phyloP scores from a whole-genome alignment of 1,284 basidiomycete species.

The Ustilago xerochloae region DNA sequence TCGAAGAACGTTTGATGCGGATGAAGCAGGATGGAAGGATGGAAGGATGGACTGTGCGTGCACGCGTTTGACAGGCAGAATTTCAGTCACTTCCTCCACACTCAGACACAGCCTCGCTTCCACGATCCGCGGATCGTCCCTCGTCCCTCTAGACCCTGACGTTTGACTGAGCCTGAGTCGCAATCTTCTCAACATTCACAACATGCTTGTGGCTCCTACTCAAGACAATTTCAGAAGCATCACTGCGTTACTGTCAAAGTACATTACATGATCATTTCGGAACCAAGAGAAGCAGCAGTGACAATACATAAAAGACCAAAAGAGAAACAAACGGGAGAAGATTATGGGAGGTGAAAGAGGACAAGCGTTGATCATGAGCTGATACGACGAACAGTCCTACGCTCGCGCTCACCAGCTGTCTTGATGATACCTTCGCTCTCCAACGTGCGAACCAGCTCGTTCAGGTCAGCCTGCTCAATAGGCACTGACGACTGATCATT shows the following conservation, averaged over 20 bases:
- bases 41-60: conserved; percentile 1
- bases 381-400: conserved; percentile 62
- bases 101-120: not conserved
- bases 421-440: conserved; percentile 62
- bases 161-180: not conserved
- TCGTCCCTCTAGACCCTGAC: not conserved
- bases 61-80: not conserved
- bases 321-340: not conserved
- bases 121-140: not conserved
- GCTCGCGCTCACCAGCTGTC: conserved; percentile 62
- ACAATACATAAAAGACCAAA: conserved; percentile 4
- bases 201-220: not conserved
- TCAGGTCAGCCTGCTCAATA: conserved; percentile 59
- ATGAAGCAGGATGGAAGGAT: not conserved
- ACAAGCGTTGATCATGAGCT: conserved; percentile 16
- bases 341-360: not conserved
- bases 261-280: not conserved
- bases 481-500: conserved; percentile 62
- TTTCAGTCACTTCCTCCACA: not conserved
- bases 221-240: too few species aligned
- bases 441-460: conserved; percentile 57
- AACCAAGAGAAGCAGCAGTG: conserved; percentile 2
- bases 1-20: not conserved
- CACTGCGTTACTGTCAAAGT: conserved; percentile 4
- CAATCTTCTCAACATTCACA: not conserved